Conservation (phyloP, 1,139 yeast genomes). For the Hanseniaspora sp. region DNA sequence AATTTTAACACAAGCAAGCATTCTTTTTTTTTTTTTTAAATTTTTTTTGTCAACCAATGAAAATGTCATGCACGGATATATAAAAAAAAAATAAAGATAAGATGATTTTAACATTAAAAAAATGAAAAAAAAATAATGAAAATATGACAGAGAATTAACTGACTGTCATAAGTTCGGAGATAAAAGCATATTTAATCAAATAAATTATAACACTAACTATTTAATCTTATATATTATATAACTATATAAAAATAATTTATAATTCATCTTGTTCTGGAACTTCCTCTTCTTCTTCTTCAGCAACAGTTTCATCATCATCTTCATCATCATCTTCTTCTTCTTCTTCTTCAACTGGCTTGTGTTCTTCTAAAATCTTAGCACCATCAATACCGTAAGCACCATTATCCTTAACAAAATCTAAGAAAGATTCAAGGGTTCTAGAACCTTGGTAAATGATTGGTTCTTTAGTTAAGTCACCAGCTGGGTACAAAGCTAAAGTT, state of each 20-base stretch:
- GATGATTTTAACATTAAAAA: no score
- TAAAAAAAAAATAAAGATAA: no score
- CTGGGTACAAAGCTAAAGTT: slow-evolving; percentile 84
- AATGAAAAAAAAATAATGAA: no score
- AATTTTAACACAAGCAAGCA: no score
- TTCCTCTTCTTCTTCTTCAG: slow-evolving; percentile 24
- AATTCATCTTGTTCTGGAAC: slow-evolving; percentile 25
- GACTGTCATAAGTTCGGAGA: no score
- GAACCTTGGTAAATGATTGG: slow-evolving; percentile 61
- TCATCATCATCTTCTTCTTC: slow-evolving; percentile 30
- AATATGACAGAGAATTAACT: no score
- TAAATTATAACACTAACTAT: no score
- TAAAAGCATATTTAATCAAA: no score
- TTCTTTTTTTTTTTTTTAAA: no score
- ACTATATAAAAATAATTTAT: slow-evolving; percentile 13
- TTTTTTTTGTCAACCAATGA: no score
- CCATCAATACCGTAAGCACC: slow-evolving; percentile 55
- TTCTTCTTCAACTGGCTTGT: slow-evolving; percentile 30
- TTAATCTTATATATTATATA: neutral
- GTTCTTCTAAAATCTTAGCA: slow-evolving; percentile 28
- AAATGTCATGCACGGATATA: no score
- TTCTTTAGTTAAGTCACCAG: slow-evolving; percentile 62
- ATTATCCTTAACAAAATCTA: slow-evolving; percentile 54
- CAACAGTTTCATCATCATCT: slow-evolving; percentile 29
- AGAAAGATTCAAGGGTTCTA: slow-evolving; percentile 65